phyloP scores from a whole-genome alignment of 1,284 basidiomycete genomes.

The Moniliophthora roreri region DNA sequence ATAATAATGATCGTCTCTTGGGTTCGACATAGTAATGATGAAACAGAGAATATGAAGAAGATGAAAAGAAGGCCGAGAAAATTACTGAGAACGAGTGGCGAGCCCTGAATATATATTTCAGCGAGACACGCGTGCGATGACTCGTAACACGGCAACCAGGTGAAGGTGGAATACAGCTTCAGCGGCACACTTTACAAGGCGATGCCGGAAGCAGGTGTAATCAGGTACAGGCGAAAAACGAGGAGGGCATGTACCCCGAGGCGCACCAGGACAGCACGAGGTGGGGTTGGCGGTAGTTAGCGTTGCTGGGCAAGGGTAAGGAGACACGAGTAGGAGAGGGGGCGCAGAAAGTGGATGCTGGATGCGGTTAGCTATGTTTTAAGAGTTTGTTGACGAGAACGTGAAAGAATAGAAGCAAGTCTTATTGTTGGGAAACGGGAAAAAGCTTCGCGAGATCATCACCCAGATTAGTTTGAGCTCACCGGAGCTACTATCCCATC shows the following conservation, averaged over 20 bases:
- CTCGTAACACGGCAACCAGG: conserved; percentile 21
- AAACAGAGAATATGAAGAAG: conserved; percentile 40
- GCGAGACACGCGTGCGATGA: conserved; percentile 37
- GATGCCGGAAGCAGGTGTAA: conserved; percentile 33
- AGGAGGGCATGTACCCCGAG: conserved; percentile 48
- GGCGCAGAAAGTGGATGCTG: conserved; percentile 9
- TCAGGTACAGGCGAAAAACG: conserved; percentile 44
- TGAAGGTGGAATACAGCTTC: conserved; percentile 10
- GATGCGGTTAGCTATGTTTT: conserved; percentile 3
- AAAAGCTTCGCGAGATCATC: conserved; percentile 21
- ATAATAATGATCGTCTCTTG: conserved; percentile 62
- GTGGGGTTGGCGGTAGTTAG: conserved; percentile 39
- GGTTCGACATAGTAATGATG: conserved; percentile 56
- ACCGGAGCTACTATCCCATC: conserved; percentile 26
- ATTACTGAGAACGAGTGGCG: conserved; percentile 19
- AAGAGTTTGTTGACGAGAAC: conserved; percentile 15
- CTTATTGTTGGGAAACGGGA: conserved; percentile 28
- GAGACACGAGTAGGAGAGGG: conserved; percentile 23
- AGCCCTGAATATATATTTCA: conserved; percentile 47
- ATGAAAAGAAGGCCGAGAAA: conserved; percentile 38
- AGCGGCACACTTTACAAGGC: conserved; percentile 27
- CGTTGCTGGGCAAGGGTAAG: conserved; percentile 30
- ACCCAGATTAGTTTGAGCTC: conserved; percentile 21
- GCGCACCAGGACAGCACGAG: conserved; percentile 41
- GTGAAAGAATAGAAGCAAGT: conserved; percentile 18